Evolutionary conservation across 2,329 filamentous ascomycete species (phyloP).

Genomic region (Lomentospora prolificans): DNA sequence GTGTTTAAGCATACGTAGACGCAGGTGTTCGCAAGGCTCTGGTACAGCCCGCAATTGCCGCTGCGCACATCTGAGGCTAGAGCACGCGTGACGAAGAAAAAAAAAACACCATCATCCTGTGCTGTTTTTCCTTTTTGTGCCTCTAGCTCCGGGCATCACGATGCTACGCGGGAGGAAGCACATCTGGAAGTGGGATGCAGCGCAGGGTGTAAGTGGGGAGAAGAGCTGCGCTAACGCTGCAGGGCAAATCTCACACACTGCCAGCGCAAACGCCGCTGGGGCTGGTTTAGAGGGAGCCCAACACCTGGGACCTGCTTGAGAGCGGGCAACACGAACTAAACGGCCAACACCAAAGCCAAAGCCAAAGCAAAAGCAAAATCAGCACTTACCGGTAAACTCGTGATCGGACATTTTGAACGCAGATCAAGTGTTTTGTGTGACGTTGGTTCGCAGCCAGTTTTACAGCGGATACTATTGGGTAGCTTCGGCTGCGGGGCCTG

Average conservation of each 20-base stretch:
- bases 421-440: background rate
- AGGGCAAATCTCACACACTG: background rate
- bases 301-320: too few species aligned
- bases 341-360: constrained; percentile 8
- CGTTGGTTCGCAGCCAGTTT: background rate
- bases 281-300: too few species aligned
- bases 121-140: too few species aligned
- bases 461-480: constrained; percentile 1
- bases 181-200: background rate
- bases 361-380: constrained; percentile 6
- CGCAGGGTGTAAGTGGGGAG: background rate
- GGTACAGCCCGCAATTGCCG: background rate
- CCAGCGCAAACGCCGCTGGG: background rate
- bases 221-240: background rate
- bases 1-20: background rate
- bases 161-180: too few species aligned
- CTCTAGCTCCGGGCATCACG: too few species aligned
- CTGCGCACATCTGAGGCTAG: too few species aligned
- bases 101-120: too few species aligned
- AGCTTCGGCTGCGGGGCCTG: background rate
- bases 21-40: background rate
- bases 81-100: too few species aligned
- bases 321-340: too few species aligned
- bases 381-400: constrained; percentile 50
- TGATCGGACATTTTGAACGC: constrained; percentile 49